Evolutionary conservation across 2,329 filamentous ascomycete genomes (phyloP).

Genomic region (Fusarium sp.): DNA sequence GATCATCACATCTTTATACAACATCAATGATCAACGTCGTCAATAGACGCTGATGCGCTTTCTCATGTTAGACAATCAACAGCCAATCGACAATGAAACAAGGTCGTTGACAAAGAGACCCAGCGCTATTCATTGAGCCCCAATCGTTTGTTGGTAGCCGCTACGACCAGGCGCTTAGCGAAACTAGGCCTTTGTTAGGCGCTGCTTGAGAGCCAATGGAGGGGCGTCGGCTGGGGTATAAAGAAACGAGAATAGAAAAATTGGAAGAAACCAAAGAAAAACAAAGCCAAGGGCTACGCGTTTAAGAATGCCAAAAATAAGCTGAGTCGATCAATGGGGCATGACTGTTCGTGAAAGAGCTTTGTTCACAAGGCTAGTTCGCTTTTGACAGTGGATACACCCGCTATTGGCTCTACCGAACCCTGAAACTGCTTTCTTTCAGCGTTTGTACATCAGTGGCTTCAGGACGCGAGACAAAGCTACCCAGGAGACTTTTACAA

Average conservation of each 20-base stretch:
- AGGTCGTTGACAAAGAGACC: constrained; percentile 12
- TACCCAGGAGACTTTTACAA: background rate
- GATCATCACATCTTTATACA: constrained; percentile 23
- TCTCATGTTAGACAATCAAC: background rate
- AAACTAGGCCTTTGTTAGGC: constrained; percentile 35
- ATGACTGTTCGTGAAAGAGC: background rate
- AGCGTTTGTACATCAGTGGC: background rate
- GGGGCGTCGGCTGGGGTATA: background rate
- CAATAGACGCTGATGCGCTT: constrained; percentile 13
- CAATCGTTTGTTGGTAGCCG: constrained; percentile 40
- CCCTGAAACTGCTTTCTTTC: background rate
- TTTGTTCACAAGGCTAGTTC: background rate
- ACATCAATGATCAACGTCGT: background rate
- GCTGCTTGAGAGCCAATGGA: constrained; percentile 21
- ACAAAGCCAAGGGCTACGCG: background rate
- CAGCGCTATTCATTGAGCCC: constrained; percentile 18
- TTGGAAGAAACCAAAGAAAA: background rate
- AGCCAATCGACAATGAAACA: constrained; percentile 39
- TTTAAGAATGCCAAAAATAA: constrained; percentile 1
- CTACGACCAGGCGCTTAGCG: constrained; percentile 41
- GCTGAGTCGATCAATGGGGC: background rate
- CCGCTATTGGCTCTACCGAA: background rate
- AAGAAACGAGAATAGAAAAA: constrained; percentile 30
- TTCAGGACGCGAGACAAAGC: background rate
- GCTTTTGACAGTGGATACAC: background rate